These are phyloP conservation scores for Phytophthora tentaculata DNA, from an alignment of 352 stramenopile genomes.

Conservation along the genomic window DNA sequence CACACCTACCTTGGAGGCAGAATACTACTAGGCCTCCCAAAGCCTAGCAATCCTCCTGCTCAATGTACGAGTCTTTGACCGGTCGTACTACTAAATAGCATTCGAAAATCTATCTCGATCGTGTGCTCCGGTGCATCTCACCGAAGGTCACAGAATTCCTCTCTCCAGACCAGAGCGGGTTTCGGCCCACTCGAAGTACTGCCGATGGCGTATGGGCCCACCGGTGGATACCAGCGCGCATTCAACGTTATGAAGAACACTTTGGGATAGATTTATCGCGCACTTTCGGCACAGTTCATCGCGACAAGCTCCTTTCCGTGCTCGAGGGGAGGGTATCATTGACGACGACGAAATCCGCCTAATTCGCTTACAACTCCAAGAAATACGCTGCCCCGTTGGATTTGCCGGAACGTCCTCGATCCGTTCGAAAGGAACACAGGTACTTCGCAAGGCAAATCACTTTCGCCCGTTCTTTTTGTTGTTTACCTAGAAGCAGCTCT, in stretches of 20 bases:
- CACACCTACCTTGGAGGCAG: constrained; percentile 9
- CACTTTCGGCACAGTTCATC: constrained; percentile 12
- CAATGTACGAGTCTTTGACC: constrained; percentile 18
- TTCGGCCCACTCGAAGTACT: constrained; percentile 14
- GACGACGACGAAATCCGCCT: constrained; percentile 12
- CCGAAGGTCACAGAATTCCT: constrained; percentile 7
- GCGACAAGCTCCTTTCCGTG: constrained; percentile 16
- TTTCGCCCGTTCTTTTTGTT: constrained; percentile 21
- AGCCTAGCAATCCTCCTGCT: constrained; percentile 13
- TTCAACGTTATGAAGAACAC: constrained; percentile 5
- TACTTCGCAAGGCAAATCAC: constrained; percentile 14
- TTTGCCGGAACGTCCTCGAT: background rate
- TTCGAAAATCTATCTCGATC: constrained; percentile 14
- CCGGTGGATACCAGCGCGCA: constrained; percentile 14
- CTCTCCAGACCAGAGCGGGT: constrained; percentile 2
- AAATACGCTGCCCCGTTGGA: background rate
- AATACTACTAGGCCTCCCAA: background rate
- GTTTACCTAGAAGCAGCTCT: constrained; percentile 16
- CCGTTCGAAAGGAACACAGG: constrained; percentile 17
- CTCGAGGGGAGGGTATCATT: background rate
- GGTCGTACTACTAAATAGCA: constrained; percentile 12
- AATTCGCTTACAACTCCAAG: constrained; percentile 5
- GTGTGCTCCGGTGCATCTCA: constrained; percentile 6
- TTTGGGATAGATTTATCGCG: constrained; percentile 15
- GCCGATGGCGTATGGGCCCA: constrained; percentile 16